A percentile compares a stretch with the other conserved stretches of the same genome.
These are phyloP conservation scores for Aegilops bicornis DNA, from an alignment of 176 grass and related monocot genomes.

Conservation along the genomic window DNA sequence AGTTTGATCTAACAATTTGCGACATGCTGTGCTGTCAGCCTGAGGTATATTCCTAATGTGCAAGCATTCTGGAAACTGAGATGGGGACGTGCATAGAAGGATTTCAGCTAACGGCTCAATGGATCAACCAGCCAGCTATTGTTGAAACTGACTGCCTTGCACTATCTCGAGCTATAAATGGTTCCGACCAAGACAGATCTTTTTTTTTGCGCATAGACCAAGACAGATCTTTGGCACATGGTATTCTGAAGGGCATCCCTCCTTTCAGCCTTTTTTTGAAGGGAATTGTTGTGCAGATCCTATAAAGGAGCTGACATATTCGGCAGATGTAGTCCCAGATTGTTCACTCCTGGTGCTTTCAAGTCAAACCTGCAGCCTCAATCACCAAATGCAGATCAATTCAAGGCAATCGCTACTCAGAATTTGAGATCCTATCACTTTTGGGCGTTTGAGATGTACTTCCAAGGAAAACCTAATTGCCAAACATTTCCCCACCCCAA, in stretches of 20 bases:
- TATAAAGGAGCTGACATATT: not conserved
- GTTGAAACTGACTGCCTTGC: not conserved
- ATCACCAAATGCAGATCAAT: not conserved
- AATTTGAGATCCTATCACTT: not conserved
- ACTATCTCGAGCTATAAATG: not conserved
- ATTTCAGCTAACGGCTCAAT: not conserved
- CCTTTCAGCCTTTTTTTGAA: not conserved
- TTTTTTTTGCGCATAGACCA: not conserved
- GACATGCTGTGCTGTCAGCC: not conserved
- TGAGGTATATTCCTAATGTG: not conserved
- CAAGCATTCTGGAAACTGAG: not conserved
- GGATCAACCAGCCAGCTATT: not conserved
- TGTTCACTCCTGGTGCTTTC: not conserved
- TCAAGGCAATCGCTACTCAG: not conserved
- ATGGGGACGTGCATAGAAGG: not conserved
- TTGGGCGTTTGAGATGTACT: not conserved
- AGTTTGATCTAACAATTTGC: not conserved
- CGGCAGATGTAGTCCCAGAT: not conserved
- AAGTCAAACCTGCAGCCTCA: not conserved
- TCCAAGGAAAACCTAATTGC: not conserved
- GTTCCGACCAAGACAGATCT: not conserved
- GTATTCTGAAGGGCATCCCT: not conserved
- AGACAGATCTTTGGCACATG: not conserved
- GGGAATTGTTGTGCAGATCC: not conserved
- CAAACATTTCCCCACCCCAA: not conserved